phyloP scores from a whole-genome alignment of 805 yeast genomes.

The Soucietia sequanensis region DNA sequence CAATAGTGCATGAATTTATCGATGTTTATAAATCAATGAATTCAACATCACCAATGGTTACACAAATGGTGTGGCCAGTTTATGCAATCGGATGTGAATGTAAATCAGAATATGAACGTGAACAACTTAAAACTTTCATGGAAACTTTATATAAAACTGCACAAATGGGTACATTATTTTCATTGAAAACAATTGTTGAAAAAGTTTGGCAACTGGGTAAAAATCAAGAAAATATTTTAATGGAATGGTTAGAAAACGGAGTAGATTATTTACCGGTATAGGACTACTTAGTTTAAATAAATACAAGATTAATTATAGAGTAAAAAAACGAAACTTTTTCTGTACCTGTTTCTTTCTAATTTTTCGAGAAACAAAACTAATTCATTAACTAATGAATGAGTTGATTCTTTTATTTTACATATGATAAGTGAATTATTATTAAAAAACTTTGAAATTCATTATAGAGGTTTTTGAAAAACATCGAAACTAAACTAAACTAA shows the following conservation, averaged over 20 bases:
- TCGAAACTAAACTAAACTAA: too few relatives aligned
- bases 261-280: conserved; percentile 47
- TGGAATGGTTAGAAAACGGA: conserved; percentile 49
- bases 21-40: conserved; percentile 46
- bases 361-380: too few relatives aligned
- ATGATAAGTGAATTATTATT: too few relatives aligned
- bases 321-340: neutral
- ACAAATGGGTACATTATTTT: conserved; percentile 53
- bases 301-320: neutral
- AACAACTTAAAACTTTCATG: conserved; percentile 29
- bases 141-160: conserved; percentile 45
- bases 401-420: too few relatives aligned
- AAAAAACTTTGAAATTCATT: too few relatives aligned
- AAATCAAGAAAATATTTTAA: conserved; percentile 44
- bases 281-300: neutral
- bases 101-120: conserved; percentile 28
- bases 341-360: too few relatives aligned
- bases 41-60: conserved; percentile 45
- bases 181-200: conserved; percentile 41
- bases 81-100: conserved; percentile 50
- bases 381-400: too few relatives aligned
- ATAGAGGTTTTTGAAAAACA: too few relatives aligned
- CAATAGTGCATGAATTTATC: conserved; percentile 46
- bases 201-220: conserved; percentile 47
- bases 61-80: conserved; percentile 66